phyloP scores from a whole-genome alignment of 352 stramenopile genomes.

The Phytophthora litchii region DNA sequence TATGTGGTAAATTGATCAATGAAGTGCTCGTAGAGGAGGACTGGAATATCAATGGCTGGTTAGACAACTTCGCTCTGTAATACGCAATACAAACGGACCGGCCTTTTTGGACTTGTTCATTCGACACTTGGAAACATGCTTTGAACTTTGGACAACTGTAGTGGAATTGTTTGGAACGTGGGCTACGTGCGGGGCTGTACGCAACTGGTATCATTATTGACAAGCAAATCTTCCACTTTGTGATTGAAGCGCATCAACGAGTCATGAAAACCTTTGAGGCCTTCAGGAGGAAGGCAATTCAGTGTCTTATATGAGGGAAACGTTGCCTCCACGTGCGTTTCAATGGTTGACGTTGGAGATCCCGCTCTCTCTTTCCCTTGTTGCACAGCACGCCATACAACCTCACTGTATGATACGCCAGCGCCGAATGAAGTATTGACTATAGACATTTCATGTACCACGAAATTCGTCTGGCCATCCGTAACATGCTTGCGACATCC shows the following conservation, averaged over 20 bases:
- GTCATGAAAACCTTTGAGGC: conserved; percentile 14
- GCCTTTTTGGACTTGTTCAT: too few relatives aligned
- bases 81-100: not conserved
- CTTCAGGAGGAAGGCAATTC: conserved; percentile 10
- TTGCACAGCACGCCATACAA: conserved; percentile 14
- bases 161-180: too few relatives aligned
- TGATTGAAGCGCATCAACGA: conserved; percentile 26
- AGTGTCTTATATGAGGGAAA: conserved; percentile 22
- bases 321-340: conserved; percentile 22
- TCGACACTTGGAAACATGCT: too few relatives aligned
- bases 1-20: conserved; percentile 41
- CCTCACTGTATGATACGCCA: conserved; percentile 23
- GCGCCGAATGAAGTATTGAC: not conserved
- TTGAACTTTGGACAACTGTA: too few relatives aligned
- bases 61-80: conserved; percentile 25
- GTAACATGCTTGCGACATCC: conserved; percentile 18
- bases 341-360: conserved; percentile 10
- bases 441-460: conserved; percentile 11
- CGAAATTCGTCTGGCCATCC: conserved; percentile 17
- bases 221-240: conserved; percentile 22
- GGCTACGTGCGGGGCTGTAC: too few relatives aligned
- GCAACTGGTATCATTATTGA: not conserved
- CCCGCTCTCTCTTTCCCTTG: not conserved
- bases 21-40: conserved; percentile 51
- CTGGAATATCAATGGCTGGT: conserved; percentile 44